Conservation (phyloP, 163 green algal species). For the Prototheca cutis region DNA sequence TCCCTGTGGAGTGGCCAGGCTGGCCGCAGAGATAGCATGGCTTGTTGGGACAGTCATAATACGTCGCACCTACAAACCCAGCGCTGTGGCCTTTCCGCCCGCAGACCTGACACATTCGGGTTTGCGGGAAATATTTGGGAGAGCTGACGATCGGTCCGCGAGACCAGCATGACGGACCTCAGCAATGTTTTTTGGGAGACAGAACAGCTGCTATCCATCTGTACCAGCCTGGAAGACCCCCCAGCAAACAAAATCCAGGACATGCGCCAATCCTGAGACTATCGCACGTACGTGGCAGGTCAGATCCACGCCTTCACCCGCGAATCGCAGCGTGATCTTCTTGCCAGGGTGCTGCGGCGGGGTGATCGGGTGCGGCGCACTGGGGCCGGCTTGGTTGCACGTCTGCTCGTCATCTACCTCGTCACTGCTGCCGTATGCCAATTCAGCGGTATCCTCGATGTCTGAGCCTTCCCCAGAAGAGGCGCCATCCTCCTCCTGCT, state of each 20-base stretch:
- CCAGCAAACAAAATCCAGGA: not conserved
- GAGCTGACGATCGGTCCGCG: not conserved
- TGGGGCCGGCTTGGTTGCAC: not conserved
- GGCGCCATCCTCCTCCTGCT: not conserved
- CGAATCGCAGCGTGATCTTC: slow-evolving; percentile 22
- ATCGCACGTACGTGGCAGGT: not conserved
- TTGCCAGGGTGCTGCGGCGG: not conserved
- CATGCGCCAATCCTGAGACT: not conserved
- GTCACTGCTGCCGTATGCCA: not conserved
- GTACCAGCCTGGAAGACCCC: too few relatives aligned
- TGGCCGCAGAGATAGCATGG: slow-evolving; percentile 82
- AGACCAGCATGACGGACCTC: too few relatives aligned
- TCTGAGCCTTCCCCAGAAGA: not conserved
- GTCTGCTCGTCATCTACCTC: not conserved
- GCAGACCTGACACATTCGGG: too few relatives aligned
- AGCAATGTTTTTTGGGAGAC: too few relatives aligned
- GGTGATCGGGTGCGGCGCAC: not conserved
- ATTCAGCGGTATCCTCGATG: not conserved
- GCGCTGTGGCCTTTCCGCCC: slow-evolving; percentile 59
- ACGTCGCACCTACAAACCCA: slow-evolving; percentile 71
- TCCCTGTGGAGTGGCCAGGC: slow-evolving; percentile 70
- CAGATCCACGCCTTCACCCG: not conserved
- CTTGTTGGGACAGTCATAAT: slow-evolving; percentile 80
- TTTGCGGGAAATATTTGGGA: not conserved
- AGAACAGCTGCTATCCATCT: too few relatives aligned